A percentile compares a stretch with the other conserved stretches of the same genome.
These are phyloP conservation scores for Fusarium metavorans DNA, from an alignment of 2,329 filamentous ascomycete species.

Conservation along the genomic window DNA sequence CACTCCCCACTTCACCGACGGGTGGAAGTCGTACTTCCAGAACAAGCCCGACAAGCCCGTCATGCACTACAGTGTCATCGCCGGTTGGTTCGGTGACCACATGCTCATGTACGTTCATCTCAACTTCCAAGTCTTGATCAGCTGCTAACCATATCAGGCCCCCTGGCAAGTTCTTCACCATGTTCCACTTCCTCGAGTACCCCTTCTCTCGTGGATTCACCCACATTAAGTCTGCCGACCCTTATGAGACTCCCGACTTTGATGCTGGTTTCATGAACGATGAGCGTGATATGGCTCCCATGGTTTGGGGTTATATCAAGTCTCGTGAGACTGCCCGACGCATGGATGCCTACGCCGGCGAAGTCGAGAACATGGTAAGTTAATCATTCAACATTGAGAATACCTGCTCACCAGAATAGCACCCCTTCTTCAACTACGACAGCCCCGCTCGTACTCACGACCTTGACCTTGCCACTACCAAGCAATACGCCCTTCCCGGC, in stretches of 20 bases:
- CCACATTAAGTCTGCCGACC: slow-evolving; percentile 77
- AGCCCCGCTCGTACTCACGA: slow-evolving; percentile 77
- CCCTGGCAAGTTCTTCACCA: slow-evolving; percentile 83
- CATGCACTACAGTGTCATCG: slow-evolving; percentile 86
- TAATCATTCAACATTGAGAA: too few relatives aligned
- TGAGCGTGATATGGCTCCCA: slow-evolving; percentile 84
- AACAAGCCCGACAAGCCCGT: slow-evolving; percentile 88
- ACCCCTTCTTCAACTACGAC: slow-evolving; percentile 79
- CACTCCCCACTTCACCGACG: slow-evolving; percentile 77
- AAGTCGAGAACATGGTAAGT: slow-evolving; percentile 68
- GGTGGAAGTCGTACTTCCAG: slow-evolving; percentile 87
- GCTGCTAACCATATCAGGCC: slow-evolving; percentile 64
- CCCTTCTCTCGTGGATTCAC: slow-evolving; percentile 80
- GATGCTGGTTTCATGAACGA: slow-evolving; percentile 89
- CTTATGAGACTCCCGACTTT: slow-evolving; percentile 81
- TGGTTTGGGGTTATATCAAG: slow-evolving; percentile 89
- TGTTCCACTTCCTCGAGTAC: slow-evolving; percentile 86
- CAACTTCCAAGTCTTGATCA: fast-evolving
- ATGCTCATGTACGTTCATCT: slow-evolving; percentile 63
- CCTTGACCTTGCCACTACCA: slow-evolving; percentile 80
- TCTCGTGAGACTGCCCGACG: slow-evolving; percentile 82
- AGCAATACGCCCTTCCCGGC: slow-evolving; percentile 78
- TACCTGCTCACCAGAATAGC: too few relatives aligned
- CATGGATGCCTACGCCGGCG: slow-evolving; percentile 83
- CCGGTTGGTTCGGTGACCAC: slow-evolving; percentile 73